phyloP scores from a whole-genome alignment of 805 yeast genomes.

The Barnettozyma sp. region DNA sequence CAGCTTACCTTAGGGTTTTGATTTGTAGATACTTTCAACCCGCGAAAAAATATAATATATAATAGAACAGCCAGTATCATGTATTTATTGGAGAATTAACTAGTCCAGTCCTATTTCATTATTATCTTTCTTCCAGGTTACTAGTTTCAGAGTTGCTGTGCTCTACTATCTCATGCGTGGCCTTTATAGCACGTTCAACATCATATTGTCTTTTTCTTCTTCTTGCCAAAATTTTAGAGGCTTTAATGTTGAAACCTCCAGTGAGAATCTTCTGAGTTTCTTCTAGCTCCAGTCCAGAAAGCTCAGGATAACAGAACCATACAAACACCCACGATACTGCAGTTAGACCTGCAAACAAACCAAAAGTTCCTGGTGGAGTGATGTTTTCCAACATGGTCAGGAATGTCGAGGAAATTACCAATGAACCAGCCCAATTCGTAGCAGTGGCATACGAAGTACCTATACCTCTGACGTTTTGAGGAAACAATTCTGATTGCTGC shows the following conservation, averaged over 20 bases:
- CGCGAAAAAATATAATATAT: too few species aligned
- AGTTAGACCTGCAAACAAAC: conserved; percentile 81
- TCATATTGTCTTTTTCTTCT: conserved; percentile 29
- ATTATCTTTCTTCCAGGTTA: too few species aligned
- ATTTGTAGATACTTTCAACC: too few species aligned
- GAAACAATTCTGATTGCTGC: conserved; percentile 95
- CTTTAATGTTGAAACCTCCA: conserved; percentile 81
- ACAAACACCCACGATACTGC: conserved; percentile 65
- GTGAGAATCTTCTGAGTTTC: conserved; percentile 78
- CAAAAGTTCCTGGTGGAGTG: conserved; percentile 93
- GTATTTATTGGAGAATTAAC: too few species aligned
- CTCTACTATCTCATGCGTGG: conserved; percentile 25
- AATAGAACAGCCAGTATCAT: too few species aligned
- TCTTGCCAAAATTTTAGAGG: conserved; percentile 48
- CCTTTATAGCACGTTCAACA: conserved; percentile 22
- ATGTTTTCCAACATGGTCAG: conserved; percentile 89
- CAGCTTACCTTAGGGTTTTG: too few species aligned
- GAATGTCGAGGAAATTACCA: conserved; percentile 85
- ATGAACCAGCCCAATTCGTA: conserved; percentile 92
- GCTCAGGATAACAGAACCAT: conserved; percentile 85
- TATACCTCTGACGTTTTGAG: conserved; percentile 87
- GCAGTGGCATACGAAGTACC: conserved; percentile 91
- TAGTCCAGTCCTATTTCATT: too few species aligned
- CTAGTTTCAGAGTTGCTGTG: conserved; percentile 6
- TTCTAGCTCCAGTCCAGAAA: conserved; percentile 83